Evolutionary conservation across 2,329 filamentous ascomycete species (phyloP).

Genomic region (Amauroascus verrucosus): DNA sequence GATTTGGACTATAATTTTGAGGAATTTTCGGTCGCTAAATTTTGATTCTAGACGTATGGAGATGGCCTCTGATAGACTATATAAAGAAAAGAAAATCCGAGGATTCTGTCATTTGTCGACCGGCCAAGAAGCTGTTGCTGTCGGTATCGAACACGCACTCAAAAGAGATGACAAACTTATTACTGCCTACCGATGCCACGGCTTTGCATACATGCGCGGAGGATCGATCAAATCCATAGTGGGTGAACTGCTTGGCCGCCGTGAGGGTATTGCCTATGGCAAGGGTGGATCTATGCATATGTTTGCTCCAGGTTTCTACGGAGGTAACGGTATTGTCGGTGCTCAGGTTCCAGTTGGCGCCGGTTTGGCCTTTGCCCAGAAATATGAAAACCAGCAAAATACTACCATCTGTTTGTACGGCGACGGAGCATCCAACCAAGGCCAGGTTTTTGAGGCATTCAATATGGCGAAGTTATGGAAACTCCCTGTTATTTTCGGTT

Average conservation of each 20-base stretch:
- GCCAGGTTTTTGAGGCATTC: slow-evolving; percentile 98
- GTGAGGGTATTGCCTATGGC: slow-evolving; percentile 94
- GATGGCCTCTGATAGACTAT: slow-evolving; percentile 95
- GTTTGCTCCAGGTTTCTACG: slow-evolving; percentile 97
- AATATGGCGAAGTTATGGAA: slow-evolving; percentile 99
- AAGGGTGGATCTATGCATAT: slow-evolving; percentile 99
- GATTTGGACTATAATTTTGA: not conserved
- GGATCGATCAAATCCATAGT: slow-evolving; percentile 85
- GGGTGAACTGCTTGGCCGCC: slow-evolving; percentile 85
- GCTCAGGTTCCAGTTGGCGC: slow-evolving; percentile 96
- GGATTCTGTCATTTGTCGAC: slow-evolving; percentile 99
- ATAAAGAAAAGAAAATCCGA: slow-evolving; percentile 99
- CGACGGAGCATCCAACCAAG: slow-evolving; percentile 97
- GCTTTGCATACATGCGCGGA: slow-evolving; percentile 93
- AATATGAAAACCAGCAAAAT: slow-evolving; percentile 82
- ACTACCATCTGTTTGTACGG: slow-evolving; percentile 86
- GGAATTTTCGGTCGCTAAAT: slow-evolving; percentile 10
- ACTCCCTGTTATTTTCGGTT: slow-evolving; percentile 87
- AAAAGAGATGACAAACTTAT: slow-evolving; percentile 87
- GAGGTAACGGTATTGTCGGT: slow-evolving; percentile 97
- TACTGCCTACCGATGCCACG: slow-evolving; percentile 98
- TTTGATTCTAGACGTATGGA: slow-evolving; percentile 73
- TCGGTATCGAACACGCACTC: slow-evolving; percentile 94
- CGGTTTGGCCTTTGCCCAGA: slow-evolving; percentile 90
- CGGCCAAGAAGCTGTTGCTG: slow-evolving; percentile 93